Evolutionary conservation across 176 grass and related monocot genomes (phyloP), one percentile per base, ranked within the genome.

Genomic region (Bolboschoenus planiculmis): DNA sequence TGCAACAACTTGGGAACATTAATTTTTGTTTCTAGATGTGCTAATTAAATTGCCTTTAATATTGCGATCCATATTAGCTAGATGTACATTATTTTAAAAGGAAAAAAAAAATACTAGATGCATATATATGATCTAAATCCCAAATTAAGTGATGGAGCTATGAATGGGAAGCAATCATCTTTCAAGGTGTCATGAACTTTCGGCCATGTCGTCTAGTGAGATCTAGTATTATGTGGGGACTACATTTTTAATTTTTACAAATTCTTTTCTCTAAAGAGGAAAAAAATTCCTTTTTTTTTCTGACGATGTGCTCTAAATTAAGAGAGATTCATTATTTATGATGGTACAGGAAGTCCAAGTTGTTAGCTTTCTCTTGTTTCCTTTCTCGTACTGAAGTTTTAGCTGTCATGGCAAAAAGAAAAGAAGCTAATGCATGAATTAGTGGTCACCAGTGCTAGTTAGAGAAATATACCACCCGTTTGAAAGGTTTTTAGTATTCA

Each of bases 171-270:
- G 56, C 55, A 63, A 63, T 82, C 21, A 62, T 46, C 56, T 82
- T 82, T 63, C 2, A 10, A 14, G 39, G 27, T 82, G 80, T 63
- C 80, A 82, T 47, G 43, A 82, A 82, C 80, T 82, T 82, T 82
- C 58, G 80, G 80, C 80, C 58, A 50, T 82, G 80, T 82, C 23
- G 80, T 35, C 58, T 63, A 82, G 26, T 82, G 37, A 47, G 37
- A 82, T 66, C 26, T 50, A 63, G 58, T 66, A 66, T 48, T n/a
- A 24, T 39, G 80, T 66, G 80, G 56, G 80, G 56, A 46, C 56
- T 37, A 24, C 21, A 81, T 40, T 4, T 27, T 20, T 42, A 61
- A 81, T 43, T 42, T 42, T 42, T 42, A 51, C 35, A 61, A 43
- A 16, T 81, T 42, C 15, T 59, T 81, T 55, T 43, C 20, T 81